Base-by-base conservation (phyloP, 305 asterid genomes). In the Monarda citriodora region DNA sequence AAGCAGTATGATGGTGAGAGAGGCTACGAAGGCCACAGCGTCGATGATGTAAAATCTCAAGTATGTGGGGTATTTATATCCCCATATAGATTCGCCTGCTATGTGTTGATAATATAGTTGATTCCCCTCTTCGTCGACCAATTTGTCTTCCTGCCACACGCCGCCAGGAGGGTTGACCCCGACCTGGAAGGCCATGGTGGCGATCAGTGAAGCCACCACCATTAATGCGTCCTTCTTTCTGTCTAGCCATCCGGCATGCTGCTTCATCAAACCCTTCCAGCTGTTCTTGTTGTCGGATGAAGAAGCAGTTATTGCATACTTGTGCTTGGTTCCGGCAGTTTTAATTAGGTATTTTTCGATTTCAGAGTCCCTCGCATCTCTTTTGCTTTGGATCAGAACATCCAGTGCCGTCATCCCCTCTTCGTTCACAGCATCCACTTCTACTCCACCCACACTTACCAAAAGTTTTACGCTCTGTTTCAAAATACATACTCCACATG, bases 151-250 rank as follows among this genome's bases (percentile, higher is more conserved):
- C 25, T 62, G 70, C 73, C 67, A 63, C 3, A 67, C 51, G 1
- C 70, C 67, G 3, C 67, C 18, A 0, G 77, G 73, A 37, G 70
- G 77, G 73, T 53, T 72, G 0, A 59, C 64, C 17, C 73, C 77
- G 6, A 59, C 47, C 14, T 67, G 73, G 18, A 68, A 72, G 5
- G 65, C 67, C 73, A 72, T 64, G 4, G 77, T 68, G 20, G 77
- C 74, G 1, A 68, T 63, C 11, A 72, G 47, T 2, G 70, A 52
- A 17, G 77, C 74, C 68, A 73, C 74, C 4, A 73, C 64, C 78
- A 73, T 73, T 23, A 73, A 21, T 1, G 71, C 18, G 5, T 32
- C 36, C 14, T 20, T 48, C 44, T 53, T 48, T 17, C 36, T 41
- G 21, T 68, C 74, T 0, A 64, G 45, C 78, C 78, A 68, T 6